These are phyloP conservation scores for Neurospora crassa DNA, from an alignment of 2,329 filamentous ascomycete genomes.

Conservation along the genomic window DNA sequence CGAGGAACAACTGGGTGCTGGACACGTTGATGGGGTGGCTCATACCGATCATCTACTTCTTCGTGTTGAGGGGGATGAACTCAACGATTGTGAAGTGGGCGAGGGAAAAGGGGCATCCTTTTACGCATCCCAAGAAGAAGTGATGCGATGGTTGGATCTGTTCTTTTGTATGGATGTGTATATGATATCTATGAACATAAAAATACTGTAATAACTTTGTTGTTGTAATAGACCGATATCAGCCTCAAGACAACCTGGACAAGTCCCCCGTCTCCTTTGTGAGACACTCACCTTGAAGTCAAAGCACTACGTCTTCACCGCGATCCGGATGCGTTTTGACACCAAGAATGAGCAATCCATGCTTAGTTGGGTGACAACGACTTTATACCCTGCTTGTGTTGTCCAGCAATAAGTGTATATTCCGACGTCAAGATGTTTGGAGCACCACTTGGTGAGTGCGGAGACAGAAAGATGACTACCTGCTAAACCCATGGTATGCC, in stretches of 20 bases:
- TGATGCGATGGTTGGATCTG: constrained; percentile 3
- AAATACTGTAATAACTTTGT: background rate
- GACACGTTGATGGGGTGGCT: constrained; percentile 50
- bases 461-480: too few relatives aligned
- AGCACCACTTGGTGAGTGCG: too few relatives aligned
- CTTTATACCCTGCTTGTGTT: too few relatives aligned
- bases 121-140: constrained; percentile 31
- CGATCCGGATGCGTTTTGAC: background rate
- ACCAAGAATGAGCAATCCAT: background rate
- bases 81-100: constrained; percentile 47
- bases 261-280: background rate
- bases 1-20: constrained; percentile 48
- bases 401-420: too few relatives aligned
- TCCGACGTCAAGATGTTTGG: too few relatives aligned
- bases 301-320: background rate
- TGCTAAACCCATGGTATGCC: too few relatives aligned
- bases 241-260: background rate
- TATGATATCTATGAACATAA: background rate
- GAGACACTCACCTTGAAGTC: background rate
- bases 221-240: background rate
- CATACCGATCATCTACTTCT: constrained; percentile 45
- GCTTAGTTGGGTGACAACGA: too few relatives aligned
- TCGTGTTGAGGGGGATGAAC: constrained; percentile 47
- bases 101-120: constrained; percentile 50
- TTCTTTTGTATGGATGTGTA: background rate